Evolutionary conservation across 2,329 filamentous ascomycete genomes (phyloP), one percentile per base, ranked within the genome.

Genomic region (Penicillium nordicum): DNA sequence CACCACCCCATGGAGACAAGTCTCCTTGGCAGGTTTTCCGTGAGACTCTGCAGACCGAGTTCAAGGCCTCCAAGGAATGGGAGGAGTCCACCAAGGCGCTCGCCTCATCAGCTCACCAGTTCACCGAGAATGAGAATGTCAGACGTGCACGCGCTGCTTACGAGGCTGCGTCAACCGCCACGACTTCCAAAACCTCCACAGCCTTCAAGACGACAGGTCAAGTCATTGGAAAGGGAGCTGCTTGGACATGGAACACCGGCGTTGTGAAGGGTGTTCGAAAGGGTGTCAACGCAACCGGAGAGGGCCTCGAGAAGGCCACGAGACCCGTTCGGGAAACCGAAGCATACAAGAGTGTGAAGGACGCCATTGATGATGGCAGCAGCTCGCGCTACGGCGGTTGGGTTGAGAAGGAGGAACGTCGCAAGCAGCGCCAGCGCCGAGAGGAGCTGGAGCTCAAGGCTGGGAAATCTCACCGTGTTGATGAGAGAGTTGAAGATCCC

Each of bases 11-110:
- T 71, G 94, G 94, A 59, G 92, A 96, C 79, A 99, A 99, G 81
- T 94, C 93, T 3, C 94, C 94, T 52, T 97, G 94, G 92, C 91
- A 97, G 74, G 94, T 99, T 32, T 99, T 99, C 79, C 90, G 90
- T 70, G 94, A 99, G 72, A 99, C 94, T n/a, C 85, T 99, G 76
- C 86, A 90, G 74, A 83, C 82, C 55, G 94, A 99, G 76, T 96
- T 99, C 78, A 92, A 97, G 75, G 89, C 91, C 50, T 97, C 92
- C 16, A 96, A 97, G 72, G 94, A 99, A 74, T 99, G 94, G 94
- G 96, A 99, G 70, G 94, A 99, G 72, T 96, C 91, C 42, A 99
- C 93, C 41, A 97, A 99, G 79, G 90, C 94, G 63, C 84, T 99
- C 41, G 89, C 90, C 18, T 90, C 90, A 47, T 90, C 89, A 6